Conservation (phyloP, 176 grass and related monocot species). For the Avena sativa region DNA sequence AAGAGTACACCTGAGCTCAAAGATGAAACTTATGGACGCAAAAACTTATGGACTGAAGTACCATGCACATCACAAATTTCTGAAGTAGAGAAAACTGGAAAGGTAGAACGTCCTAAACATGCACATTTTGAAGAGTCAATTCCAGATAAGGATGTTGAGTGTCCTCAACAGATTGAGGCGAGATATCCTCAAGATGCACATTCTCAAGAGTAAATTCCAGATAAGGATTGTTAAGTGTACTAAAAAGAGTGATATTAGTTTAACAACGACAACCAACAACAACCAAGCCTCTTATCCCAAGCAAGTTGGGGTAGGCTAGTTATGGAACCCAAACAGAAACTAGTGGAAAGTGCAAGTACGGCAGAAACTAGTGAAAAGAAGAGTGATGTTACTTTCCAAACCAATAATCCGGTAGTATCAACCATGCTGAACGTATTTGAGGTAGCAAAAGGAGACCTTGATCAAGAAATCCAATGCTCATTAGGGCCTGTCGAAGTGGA, state of each 20-base stretch:
- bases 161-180: too few relatives aligned
- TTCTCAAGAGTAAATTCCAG: not conserved
- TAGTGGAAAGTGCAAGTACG: too few relatives aligned
- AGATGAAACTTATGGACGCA: slow-evolving; percentile 42
- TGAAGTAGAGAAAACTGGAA: slow-evolving; percentile 36
- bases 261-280: too few relatives aligned
- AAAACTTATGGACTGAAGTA: slow-evolving; percentile 44
- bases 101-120: not conserved
- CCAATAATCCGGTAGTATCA: slow-evolving; percentile 27
- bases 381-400: not conserved
- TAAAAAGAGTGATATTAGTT: slow-evolving; percentile 21
- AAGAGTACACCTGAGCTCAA: slow-evolving; percentile 28
- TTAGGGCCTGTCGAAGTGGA: slow-evolving; percentile 16
- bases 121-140: slow-evolving; percentile 28
- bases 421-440: slow-evolving; percentile 43
- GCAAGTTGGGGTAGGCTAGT: too few relatives aligned
- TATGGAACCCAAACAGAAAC: too few relatives aligned
- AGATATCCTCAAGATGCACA: too few relatives aligned
- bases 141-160: too few relatives aligned
- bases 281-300: too few relatives aligned
- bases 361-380: too few relatives aligned
- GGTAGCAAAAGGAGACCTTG: slow-evolving; percentile 51
- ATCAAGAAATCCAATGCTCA: slow-evolving; percentile 43
- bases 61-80: not conserved
- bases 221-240: slow-evolving; percentile 38